Conservation (phyloP, 768 basidiomycete species). For the Russula earlei region DNA sequence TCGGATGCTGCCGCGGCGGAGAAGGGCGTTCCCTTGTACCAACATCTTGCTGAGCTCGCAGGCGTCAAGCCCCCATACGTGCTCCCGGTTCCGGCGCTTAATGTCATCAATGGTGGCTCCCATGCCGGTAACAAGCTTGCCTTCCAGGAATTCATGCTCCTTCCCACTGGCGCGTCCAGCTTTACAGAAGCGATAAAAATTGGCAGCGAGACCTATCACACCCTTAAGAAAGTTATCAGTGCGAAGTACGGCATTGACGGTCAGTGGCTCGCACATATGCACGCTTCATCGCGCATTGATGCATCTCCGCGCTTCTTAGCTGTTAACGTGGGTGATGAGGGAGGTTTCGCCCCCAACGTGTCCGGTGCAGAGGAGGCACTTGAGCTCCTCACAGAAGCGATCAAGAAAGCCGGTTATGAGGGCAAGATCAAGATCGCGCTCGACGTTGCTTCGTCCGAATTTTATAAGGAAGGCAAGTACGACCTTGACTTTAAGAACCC, state of each 20-base stretch:
- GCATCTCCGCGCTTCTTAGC: slow-evolving; percentile 41
- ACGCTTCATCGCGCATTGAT: slow-evolving; percentile 14
- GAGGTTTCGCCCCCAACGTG: slow-evolving; percentile 98
- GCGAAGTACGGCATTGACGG: slow-evolving; percentile 99
- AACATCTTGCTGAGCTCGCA: slow-evolving; percentile 92
- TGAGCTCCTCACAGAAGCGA: slow-evolving; percentile 90
- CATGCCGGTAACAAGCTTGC: slow-evolving; percentile 99
- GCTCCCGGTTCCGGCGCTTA: slow-evolving; percentile 90
- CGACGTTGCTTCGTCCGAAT: slow-evolving; percentile 97
- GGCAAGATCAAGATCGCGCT: slow-evolving; percentile 99
- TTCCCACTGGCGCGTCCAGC: slow-evolving; percentile 83
- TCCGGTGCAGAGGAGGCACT: slow-evolving; percentile 95
- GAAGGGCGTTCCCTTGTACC: slow-evolving; percentile 92
- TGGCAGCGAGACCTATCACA: slow-evolving; percentile 96
- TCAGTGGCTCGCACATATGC: slow-evolving; percentile 29
- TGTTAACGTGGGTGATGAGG: slow-evolving; percentile 99
- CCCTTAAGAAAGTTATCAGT: slow-evolving; percentile 97
- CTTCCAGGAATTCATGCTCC: slow-evolving; percentile 99
- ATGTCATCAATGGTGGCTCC: slow-evolving; percentile 99
- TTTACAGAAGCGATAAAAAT: slow-evolving; percentile 99
- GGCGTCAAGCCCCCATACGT: slow-evolving; percentile 91
- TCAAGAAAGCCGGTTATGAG: slow-evolving; percentile 96
- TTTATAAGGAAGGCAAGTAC: slow-evolving; percentile 99
- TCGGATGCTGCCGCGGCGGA: slow-evolving; percentile 89
- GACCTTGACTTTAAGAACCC: slow-evolving; percentile 99